Base-by-base conservation (phyloP, 495 filamentous ascomycete species). In the Penicillium parvum region DNA sequence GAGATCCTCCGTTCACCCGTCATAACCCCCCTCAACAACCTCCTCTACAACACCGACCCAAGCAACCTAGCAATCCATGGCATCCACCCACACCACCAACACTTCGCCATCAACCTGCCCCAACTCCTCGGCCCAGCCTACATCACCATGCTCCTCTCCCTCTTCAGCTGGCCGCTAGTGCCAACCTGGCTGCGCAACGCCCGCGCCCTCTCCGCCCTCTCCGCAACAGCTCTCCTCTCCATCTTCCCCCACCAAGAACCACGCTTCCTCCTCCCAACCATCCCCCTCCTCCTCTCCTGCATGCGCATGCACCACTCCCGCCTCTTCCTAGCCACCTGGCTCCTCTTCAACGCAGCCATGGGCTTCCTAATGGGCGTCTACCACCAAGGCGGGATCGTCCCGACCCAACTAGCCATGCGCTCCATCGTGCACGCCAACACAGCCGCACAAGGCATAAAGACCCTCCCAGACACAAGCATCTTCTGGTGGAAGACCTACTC, bases 401-500 rank as follows among this genome's bases (percentile, higher is more conserved):
- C 89, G 8, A 78, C 83, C 6, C 92, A 98, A 55, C 59, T 78
- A 7, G 75, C 68, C 21, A 69, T 74, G 29, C 71, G 65, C 14
- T 54, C 55, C 12, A 64, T 74, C 12, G 40, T 71, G 22, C 52
- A 55, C 2, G 36, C 49, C 12, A 64, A 47, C 47, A 40, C 47
- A 12, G 36, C 34, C 9, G 25, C 49, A 2, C 35, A 50, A 48
- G 52, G 43, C 55, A 50, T 45, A 38, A 54, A 75, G 64, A 32
- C 42, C 12, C 71, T 78, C 37, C 76, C 79, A n/a, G 78, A 76
- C 4, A 74, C 84, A 9, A 62, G 58, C 8, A 85, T 86, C 3
- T 73, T 95, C 39, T 98, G 90, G 90, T 98, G 92, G 92, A 95
- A 95, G 55, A 97, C 94, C 0, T 98, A 98, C 62, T 86, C 83